Conservation (phyloP, 2,329 filamentous ascomycete genomes). For the Fusarium chlamydosporum region DNA sequence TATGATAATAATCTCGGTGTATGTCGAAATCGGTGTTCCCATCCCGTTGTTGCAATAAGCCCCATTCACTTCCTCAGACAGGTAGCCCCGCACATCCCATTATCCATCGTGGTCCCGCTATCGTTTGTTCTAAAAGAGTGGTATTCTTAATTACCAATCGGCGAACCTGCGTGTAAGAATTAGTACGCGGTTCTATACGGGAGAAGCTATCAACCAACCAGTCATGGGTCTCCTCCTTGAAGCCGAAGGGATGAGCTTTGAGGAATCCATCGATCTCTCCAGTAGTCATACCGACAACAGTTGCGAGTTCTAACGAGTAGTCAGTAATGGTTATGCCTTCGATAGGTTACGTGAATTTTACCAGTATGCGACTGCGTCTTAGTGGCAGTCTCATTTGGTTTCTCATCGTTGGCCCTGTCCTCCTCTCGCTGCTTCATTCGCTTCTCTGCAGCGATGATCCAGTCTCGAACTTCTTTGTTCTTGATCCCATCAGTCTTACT, state of each 20-base stretch:
- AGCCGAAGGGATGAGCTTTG: neutral
- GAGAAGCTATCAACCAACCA: neutral
- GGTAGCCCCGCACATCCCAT: too few relatives aligned
- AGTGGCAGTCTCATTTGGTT: neutral
- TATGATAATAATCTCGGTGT: too few relatives aligned
- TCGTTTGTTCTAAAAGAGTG: neutral
- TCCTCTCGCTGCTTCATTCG: neutral
- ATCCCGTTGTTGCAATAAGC: too few relatives aligned
- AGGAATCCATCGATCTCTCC: neutral
- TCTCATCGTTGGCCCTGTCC: neutral
- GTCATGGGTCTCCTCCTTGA: neutral
- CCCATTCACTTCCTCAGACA: too few relatives aligned
- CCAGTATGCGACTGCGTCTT: neutral
- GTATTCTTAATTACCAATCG: neutral
- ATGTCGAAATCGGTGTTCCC: too few relatives aligned
- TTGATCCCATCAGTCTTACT: neutral
- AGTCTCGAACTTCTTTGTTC: neutral
- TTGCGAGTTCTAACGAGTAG: neutral
- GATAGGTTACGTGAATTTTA: accelerated
- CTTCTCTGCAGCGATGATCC: neutral
- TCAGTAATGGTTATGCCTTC: neutral
- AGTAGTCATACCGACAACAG: neutral
- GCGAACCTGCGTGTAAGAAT: neutral
- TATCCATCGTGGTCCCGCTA: neutral
- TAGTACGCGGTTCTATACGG: neutral